Evolutionary conservation across 2,329 filamentous ascomycete species (phyloP).

Genomic region (Ambrosiella cleistominuta): DNA sequence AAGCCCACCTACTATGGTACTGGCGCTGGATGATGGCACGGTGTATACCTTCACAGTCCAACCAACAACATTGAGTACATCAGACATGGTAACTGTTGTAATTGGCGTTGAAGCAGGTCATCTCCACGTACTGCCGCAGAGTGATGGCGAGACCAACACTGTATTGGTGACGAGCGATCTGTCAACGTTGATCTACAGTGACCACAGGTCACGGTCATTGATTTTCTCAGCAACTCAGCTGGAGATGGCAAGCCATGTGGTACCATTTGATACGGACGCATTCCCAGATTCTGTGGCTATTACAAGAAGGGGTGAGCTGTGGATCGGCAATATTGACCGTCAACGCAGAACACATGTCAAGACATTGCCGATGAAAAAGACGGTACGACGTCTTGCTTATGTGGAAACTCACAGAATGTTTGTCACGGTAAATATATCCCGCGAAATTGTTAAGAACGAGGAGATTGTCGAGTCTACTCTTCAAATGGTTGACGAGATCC

Average conservation of each 20-base stretch:
- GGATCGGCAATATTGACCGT: constrained; percentile 64
- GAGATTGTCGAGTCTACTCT: constrained; percentile 70
- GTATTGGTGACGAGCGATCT: constrained; percentile 92
- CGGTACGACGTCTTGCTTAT: constrained; percentile 74
- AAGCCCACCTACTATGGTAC: constrained; percentile 56
- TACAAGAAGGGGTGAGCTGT: constrained; percentile 58
- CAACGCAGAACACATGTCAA: constrained; percentile 80
- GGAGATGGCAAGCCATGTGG: constrained; percentile 66
- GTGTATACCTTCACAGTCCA: constrained; percentile 70
- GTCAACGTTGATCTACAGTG: constrained; percentile 76
- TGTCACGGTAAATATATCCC: constrained; percentile 68
- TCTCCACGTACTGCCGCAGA: constrained; percentile 60
- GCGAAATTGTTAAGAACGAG: constrained; percentile 49
- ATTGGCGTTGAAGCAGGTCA: constrained; percentile 49
- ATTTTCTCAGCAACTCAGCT: constrained; percentile 89
- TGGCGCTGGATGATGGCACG: constrained; percentile 83
- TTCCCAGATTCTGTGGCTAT: constrained; percentile 70
- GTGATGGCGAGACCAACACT: constrained; percentile 37
- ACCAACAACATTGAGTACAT: constrained; percentile 40
- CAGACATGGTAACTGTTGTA: constrained; percentile 22
- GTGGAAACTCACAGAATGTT: constrained; percentile 64
- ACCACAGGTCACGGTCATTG: constrained; percentile 55
- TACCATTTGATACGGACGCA: constrained; percentile 62
- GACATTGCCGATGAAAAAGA: constrained; percentile 60
- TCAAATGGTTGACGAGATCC: constrained; percentile 74